Evolutionary conservation across 345 rosid species (phyloP).

Genomic region (Aquilaria yunnanensis): DNA sequence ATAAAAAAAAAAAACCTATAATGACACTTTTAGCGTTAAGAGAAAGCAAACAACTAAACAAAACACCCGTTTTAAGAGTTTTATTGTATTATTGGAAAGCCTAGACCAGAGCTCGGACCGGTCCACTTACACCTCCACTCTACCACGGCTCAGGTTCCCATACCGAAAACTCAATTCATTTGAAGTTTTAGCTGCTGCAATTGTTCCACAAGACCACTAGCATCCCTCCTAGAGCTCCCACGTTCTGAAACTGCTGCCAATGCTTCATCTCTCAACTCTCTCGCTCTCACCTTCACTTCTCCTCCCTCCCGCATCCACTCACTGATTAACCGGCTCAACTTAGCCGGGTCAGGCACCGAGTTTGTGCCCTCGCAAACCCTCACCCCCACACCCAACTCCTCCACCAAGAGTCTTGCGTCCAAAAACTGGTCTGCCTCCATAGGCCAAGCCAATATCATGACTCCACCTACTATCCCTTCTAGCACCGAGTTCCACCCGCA

Average conservation of each 20-base stretch:
- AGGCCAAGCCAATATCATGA: slow-evolving; percentile 52
- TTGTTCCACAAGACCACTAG: slow-evolving; percentile 29
- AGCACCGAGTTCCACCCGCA: slow-evolving; percentile 74
- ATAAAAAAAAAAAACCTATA: too few relatives aligned
- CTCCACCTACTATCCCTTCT: slow-evolving; percentile 46
- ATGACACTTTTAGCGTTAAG: too few relatives aligned
- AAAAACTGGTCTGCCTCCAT: slow-evolving; percentile 69
- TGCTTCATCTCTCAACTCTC: slow-evolving; percentile 26
- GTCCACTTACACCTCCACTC: too few relatives aligned
- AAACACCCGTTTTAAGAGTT: too few relatives aligned
- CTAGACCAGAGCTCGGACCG: too few relatives aligned
- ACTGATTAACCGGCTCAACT: slow-evolving; percentile 23
- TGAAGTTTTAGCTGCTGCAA: slow-evolving; percentile 13
- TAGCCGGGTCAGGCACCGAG: slow-evolving; percentile 46
- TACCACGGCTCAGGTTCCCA: too few relatives aligned
- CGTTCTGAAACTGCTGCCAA: slow-evolving; percentile 30
- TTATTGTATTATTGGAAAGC: too few relatives aligned
- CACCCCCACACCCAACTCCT: slow-evolving; percentile 45
- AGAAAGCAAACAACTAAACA: too few relatives aligned
- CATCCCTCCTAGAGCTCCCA: slow-evolving; percentile 37
- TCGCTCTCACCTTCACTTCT: slow-evolving; percentile 21
- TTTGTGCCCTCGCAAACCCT: slow-evolving; percentile 42
- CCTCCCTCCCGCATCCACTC: slow-evolving; percentile 18
- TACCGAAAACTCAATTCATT: not conserved
- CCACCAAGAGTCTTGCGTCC: slow-evolving; percentile 43